Base-by-base conservation (phyloP, 352 stramenopile genomes). In the Globisporangium heterothallicum region DNA sequence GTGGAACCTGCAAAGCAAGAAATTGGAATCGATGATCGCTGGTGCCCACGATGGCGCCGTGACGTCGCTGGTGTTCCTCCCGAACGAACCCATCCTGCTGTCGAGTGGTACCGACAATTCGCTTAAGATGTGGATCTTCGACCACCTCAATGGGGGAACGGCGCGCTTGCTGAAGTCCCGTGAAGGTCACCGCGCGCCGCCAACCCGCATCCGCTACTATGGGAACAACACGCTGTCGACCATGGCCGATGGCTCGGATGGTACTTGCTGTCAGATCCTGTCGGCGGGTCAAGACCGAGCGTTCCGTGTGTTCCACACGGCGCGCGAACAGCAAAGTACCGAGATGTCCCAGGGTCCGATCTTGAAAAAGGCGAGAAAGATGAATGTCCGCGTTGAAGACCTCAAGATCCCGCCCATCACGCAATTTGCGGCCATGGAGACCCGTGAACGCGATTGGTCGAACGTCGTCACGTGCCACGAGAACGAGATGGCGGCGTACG, bases 391-490 rank as follows among this genome's bases (percentile, higher is more conserved):
- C 50, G 59, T 85, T 2, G 78, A 93, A 16, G 84, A 96, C 24
- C 64, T 98, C 25, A 87, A 97, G 52, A 64, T 99, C 30, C 90
- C 94, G 21, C 88, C 88, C 1, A 90, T 98, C 59, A 82, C 82
- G 19, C 86, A 86, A 48, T 94, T 99, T 61, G 87, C 88, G 4
- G 81, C 87, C 3, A 92, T 88, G 60, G 92, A 98, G 71, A 90
- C 88, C 10, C 71, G 88, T 36, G 72, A 84, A 18, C 77, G 86
- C 22, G 86, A 94, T 67, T 98, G 91, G 92, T 77, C 88, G 26
- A 97, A 98, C 74, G 68, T 98, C 1, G 70, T 99, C 1, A 98
- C 93, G 3, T 97, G 95, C 60, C 96, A 99, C 70, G 71, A 89
- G 41, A 84, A 93, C 71, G 88, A 98, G 58, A 63, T 84, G 26